Conservation (phyloP, 441 rosid species). For the Monsonia emarginata region DNA sequence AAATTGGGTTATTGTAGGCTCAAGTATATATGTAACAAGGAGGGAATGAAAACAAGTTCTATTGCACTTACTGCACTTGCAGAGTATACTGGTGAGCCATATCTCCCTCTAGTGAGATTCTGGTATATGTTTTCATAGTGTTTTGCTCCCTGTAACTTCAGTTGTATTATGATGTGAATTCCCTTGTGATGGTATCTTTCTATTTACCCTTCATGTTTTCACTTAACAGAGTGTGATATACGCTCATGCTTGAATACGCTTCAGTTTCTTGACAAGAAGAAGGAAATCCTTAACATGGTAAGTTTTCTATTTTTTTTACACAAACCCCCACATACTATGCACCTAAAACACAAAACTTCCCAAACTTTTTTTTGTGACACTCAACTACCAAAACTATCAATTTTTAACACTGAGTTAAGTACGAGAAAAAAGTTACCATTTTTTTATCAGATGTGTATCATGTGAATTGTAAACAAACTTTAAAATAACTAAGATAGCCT, state of each 20-base stretch:
- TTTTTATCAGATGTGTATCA: too few species aligned
- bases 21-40: slow-evolving; percentile 73
- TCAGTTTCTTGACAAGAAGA: slow-evolving; percentile 90
- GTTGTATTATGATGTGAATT: slow-evolving; percentile 1
- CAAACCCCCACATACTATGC: too few species aligned
- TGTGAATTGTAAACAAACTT: too few species aligned
- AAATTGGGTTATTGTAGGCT: slow-evolving; percentile 41
- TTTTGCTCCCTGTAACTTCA: not conserved
- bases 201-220: slow-evolving; percentile 16
- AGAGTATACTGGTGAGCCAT: slow-evolving; percentile 72
- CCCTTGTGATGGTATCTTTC: not conserved
- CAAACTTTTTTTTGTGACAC: too few species aligned
- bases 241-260: slow-evolving; percentile 92
- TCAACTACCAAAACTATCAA: too few species aligned
- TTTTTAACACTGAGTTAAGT: too few species aligned
- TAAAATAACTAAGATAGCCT: too few species aligned
- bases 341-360: too few species aligned
- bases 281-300: slow-evolving; percentile 78
- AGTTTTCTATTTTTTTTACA: too few species aligned
- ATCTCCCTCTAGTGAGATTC: slow-evolving; percentile 9
- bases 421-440: too few species aligned
- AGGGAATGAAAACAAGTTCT: slow-evolving; percentile 81
- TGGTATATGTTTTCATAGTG: slow-evolving; percentile 1
- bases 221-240: slow-evolving; percentile 79
- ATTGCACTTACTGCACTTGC: slow-evolving; percentile 72